Conservation (phyloP, 2,329 filamentous ascomycete species). For the Amesomyces nigricolor region DNA sequence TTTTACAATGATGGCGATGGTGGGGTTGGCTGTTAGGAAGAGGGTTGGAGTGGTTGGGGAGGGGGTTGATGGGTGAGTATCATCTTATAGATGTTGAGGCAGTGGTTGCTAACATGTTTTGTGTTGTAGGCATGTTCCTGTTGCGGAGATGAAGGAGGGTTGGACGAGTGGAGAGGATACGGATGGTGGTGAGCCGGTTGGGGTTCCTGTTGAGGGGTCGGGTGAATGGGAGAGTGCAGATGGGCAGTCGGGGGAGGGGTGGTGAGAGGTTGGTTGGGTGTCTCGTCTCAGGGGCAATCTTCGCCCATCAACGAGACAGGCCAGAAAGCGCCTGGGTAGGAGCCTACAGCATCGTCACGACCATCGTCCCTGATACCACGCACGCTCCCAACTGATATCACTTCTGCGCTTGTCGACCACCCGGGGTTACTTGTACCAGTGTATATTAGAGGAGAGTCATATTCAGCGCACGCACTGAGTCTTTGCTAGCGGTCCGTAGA, state of each 20-base stretch:
- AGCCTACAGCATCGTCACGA: too few species aligned
- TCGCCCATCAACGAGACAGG: too few species aligned
- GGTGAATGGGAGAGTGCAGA: not conserved
- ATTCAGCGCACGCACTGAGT: not conserved
- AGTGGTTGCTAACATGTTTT: not conserved
- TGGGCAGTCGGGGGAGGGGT: not conserved
- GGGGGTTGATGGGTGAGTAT: constrained; percentile 6
- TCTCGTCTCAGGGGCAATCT: too few species aligned
- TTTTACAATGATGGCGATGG: constrained; percentile 69
- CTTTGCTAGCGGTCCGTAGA: not conserved
- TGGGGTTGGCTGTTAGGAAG: constrained; percentile 49
- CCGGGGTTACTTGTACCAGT: not conserved
- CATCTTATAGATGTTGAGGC: not conserved
- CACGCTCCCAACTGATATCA: not conserved
- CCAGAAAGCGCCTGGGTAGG: too few species aligned
- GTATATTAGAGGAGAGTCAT: constrained; percentile 17
- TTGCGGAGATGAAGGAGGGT: constrained; percentile 25
- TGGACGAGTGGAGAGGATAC: constrained; percentile 31
- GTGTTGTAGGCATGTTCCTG: constrained; percentile 13
- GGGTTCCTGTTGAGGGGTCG: not conserved
- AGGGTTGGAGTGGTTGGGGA: constrained; percentile 19
- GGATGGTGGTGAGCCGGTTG: constrained; percentile 27
- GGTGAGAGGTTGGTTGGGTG: too few species aligned
- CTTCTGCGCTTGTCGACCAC: not conserved
- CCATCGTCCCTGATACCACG: too few species aligned